These are phyloP conservation scores for Quercus agrifolia DNA, from an alignment of 306 rosid species.

Conservation along the genomic window DNA sequence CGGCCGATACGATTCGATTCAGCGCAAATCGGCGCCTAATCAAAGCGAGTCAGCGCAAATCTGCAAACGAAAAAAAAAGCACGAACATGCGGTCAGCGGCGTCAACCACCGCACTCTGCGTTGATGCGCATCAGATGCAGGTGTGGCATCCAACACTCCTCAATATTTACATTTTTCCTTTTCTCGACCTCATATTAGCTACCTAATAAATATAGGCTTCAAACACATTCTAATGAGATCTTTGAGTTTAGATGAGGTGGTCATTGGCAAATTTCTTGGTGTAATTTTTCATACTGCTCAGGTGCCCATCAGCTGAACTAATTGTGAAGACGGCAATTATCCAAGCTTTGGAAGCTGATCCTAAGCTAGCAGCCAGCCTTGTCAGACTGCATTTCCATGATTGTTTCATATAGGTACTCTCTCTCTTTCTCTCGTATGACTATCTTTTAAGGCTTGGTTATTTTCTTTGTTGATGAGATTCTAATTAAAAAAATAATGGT, in stretches of 20 bases:
- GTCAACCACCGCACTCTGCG: no score
- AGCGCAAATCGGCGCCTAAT: no score
- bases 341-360: conserved; percentile 56
- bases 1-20: no score
- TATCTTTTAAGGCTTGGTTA: no score
- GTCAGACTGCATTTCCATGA: conserved; percentile 87
- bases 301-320: conserved; percentile 52
- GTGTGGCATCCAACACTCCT: neutral
- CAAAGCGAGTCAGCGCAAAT: no score
- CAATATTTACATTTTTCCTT: conserved; percentile 18
- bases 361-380: conserved; percentile 63
- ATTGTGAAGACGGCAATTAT: conserved; percentile 42
- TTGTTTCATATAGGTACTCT: conserved; percentile 61
- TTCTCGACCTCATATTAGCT: conserved; percentile 2
- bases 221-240: neutral
- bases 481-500: no score
- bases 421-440: conserved; percentile 1
- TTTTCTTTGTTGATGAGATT: no score
- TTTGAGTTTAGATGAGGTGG: conserved; percentile 26
- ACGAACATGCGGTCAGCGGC: accelerated
- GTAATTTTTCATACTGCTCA: conserved; percentile 22
- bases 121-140: no score
- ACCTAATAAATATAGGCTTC: neutral
- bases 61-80: no score
- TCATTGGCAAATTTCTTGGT: conserved; percentile 18